phyloP scores from a whole-genome alignment of 1,284 basidiomycete species.

The Tetrapyrgos nigripes region DNA sequence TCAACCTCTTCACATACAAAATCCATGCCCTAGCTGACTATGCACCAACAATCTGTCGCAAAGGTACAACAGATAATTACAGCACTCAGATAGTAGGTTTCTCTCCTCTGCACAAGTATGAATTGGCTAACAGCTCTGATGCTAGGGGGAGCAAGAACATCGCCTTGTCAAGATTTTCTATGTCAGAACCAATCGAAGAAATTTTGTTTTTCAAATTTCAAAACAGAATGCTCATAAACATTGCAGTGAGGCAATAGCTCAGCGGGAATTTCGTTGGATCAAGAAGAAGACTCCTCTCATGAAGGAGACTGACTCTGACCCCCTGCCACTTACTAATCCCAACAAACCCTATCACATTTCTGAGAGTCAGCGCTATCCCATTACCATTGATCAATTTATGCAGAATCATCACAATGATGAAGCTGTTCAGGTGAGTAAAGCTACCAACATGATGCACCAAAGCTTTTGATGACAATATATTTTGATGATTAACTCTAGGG shows the following conservation, averaged over 20 bases:
- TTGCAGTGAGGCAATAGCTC: neutral
- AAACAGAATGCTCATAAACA: constrained; percentile 20
- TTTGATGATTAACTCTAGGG: neutral
- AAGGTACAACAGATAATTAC: constrained; percentile 17
- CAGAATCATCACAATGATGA: neutral
- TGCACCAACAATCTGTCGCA: neutral
- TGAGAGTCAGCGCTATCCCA: neutral
- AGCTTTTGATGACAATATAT: too few relatives aligned
- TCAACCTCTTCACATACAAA: constrained; percentile 34
- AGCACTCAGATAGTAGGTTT: constrained; percentile 17
- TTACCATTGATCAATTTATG: neutral
- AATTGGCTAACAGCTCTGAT: too few relatives aligned
- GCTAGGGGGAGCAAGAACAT: constrained; percentile 39
- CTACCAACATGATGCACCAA: too few relatives aligned
- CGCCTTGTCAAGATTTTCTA: constrained; percentile 37
- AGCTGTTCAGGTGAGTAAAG: neutral
- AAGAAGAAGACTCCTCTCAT: neutral
- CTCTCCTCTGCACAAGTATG: neutral
- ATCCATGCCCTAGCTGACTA: constrained; percentile 14
- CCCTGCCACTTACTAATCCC: constrained; percentile 12
- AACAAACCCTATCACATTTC: constrained; percentile 24
- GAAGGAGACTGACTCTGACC: constrained; percentile 17
- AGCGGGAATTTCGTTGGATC: neutral
- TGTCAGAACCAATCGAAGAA: constrained; percentile 35
- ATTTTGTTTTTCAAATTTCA: constrained; percentile 30